Conservation (phyloP, 2,329 filamentous ascomycete species). For the Colletotrichum magnum region DNA sequence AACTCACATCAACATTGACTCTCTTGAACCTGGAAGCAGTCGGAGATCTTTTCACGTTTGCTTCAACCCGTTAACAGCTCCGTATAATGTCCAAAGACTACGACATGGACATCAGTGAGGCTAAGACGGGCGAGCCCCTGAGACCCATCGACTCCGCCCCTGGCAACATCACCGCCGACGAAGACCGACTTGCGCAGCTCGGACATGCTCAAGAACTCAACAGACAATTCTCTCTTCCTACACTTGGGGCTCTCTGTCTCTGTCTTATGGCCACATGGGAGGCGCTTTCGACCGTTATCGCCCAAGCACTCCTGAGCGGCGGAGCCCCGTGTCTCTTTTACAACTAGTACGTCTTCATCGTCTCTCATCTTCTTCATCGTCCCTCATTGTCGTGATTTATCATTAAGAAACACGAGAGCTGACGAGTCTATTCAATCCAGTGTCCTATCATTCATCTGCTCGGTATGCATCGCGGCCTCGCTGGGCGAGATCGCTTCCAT, state of each 20-base stretch:
- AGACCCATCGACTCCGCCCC: not conserved
- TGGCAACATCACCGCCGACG: constrained; percentile 28
- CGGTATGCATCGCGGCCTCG: constrained; percentile 55
- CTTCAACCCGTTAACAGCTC: too few relatives aligned
- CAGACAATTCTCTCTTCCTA: constrained; percentile 56
- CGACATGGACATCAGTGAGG: constrained; percentile 8
- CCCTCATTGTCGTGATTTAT: too few relatives aligned
- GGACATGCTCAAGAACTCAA: constrained; percentile 50
- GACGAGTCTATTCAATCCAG: constrained; percentile 44
- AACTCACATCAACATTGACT: too few relatives aligned
- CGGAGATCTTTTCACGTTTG: too few relatives aligned
- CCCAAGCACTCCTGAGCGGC: constrained; percentile 58
- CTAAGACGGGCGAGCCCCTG: constrained; percentile 10
- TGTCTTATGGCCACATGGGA: constrained; percentile 68
- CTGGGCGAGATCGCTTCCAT: constrained; percentile 57
- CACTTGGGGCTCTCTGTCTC: constrained; percentile 59
- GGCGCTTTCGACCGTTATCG: constrained; percentile 61
- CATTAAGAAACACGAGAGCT: not conserved
- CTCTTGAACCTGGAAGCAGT: too few relatives aligned
- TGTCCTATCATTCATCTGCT: constrained; percentile 57
- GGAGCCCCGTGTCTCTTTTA: constrained; percentile 63
- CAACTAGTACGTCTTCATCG: constrained; percentile 52
- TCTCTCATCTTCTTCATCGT: too few relatives aligned
- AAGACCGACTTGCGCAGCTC: constrained; percentile 46
- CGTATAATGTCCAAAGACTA: not conserved